phyloP scores from a whole-genome alignment of 176 grass and related monocot species.

The Chrysopogon serrulatus region DNA sequence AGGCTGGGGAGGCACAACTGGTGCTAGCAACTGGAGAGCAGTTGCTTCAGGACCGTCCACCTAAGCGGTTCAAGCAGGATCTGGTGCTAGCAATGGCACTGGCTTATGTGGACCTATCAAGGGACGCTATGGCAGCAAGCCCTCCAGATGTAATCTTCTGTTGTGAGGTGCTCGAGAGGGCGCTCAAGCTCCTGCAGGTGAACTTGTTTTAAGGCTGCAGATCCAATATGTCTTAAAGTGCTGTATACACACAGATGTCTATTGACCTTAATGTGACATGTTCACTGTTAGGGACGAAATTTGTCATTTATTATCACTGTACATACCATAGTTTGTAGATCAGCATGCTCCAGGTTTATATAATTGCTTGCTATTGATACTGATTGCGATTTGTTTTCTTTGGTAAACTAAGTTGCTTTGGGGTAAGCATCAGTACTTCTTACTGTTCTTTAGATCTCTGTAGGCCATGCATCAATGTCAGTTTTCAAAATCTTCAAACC shows the following conservation, averaged over 20 bases:
- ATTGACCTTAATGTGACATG: background rate
- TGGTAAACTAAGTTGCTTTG: background rate
- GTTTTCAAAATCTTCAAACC: background rate
- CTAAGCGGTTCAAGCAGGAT: slow-evolving; percentile 90
- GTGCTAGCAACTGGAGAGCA: slow-evolving; percentile 53
- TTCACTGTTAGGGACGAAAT: background rate
- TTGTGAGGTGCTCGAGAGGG: slow-evolving; percentile 91
- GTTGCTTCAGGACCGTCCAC: slow-evolving; percentile 57
- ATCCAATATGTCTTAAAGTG: background rate
- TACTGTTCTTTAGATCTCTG: background rate
- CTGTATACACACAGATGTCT: background rate
- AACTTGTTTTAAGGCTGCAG: slow-evolving; percentile 1
- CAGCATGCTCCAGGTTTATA: background rate
- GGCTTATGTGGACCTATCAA: slow-evolving; percentile 85
- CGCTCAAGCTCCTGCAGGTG: slow-evolving; percentile 91
- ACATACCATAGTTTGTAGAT: background rate
- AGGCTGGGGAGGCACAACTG: slow-evolving; percentile 62
- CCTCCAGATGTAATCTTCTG: slow-evolving; percentile 77
- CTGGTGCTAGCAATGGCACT: slow-evolving; percentile 84
- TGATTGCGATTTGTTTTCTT: background rate
- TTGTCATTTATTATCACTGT: background rate
- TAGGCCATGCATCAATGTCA: background rate
- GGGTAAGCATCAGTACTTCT: background rate
- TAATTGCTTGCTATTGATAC: background rate
- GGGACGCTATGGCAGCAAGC: slow-evolving; percentile 68